A percentile compares a stretch with the other conserved stretches of the same genome.
Evolutionary conservation across 202 grass and related monocot species (phyloP).

Genomic region (Carex arenaria): DNA sequence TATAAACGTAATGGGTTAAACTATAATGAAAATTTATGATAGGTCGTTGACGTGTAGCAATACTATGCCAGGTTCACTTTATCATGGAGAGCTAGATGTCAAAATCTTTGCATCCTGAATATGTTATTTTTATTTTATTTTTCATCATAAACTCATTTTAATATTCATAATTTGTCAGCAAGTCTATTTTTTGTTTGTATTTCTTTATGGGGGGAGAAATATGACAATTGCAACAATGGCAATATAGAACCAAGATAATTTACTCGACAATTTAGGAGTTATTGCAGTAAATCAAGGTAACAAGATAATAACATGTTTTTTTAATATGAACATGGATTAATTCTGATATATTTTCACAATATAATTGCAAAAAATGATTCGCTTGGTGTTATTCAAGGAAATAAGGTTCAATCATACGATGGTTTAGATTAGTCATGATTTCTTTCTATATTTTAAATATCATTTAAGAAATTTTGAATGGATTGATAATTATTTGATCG

Average conservation of each 20-base stretch:
- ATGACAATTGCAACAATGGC: conserved; percentile 79
- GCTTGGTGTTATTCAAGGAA: conserved; percentile 74
- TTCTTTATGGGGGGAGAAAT: conserved; percentile 62
- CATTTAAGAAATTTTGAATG: no score
- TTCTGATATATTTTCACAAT: neutral
- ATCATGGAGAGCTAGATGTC: conserved; percentile 84
- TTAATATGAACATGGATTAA: neutral
- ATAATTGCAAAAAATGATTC: conserved; percentile 37
- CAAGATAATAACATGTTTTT: neutral
- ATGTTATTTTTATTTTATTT: conserved; percentile 12
- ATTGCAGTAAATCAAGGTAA: conserved; percentile 96
- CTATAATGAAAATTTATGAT: neutral
- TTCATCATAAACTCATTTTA: neutral
- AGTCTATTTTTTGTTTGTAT: neutral
- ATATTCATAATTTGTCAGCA: neutral
- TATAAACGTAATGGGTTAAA: neutral
- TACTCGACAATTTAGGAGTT: conserved; percentile 76
- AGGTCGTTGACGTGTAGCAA: conserved; percentile 64
- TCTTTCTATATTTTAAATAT: no score
- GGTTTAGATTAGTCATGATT: conserved; percentile 25
- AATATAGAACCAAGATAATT: conserved; percentile 37
- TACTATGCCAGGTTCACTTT: conserved; percentile 84
- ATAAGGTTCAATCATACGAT: conserved; percentile 64
- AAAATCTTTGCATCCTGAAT: conserved; percentile 81
- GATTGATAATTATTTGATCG: no score